These are phyloP conservation scores for Crotalaria pallida DNA, from an alignment of 306 rosid genomes.

Conservation along the genomic window DNA sequence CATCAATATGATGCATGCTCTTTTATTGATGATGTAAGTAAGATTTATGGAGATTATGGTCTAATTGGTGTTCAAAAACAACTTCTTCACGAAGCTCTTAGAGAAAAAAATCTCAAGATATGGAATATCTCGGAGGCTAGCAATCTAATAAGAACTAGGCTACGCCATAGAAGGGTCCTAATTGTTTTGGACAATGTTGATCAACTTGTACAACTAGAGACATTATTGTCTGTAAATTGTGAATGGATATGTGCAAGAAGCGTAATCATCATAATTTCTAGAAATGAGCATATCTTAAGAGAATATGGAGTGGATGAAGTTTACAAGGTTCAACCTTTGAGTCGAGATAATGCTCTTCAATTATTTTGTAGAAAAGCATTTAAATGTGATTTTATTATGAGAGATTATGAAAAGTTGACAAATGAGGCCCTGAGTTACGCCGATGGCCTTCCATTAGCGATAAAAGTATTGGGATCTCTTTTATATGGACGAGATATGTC, in stretches of 20 bases:
- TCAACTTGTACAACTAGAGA: background rate
- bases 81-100: background rate
- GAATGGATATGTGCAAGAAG: conserved; percentile 14
- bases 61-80: background rate
- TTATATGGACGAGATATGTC: background rate
- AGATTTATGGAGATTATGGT: background rate
- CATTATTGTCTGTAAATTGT: background rate
- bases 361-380: conserved; percentile 20
- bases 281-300: conserved; percentile 1
- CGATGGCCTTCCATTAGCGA: background rate
- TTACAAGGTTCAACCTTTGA: background rate
- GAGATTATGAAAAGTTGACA: background rate
- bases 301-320: background rate
- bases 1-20: background rate
- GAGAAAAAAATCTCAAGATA: background rate
- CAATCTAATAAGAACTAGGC: background rate
- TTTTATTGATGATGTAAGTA: background rate
- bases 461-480: background rate
- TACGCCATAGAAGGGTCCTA: background rate
- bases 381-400: background rate
- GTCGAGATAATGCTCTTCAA: background rate
- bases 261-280: background rate
- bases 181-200: conserved; percentile 19
- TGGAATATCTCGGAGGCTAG: background rate
- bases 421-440: background rate